Evolutionary conservation across 441 rosid species (phyloP), one percentile per base, ranked within the genome.

Genomic region (Gossypium davidsonii): DNA sequence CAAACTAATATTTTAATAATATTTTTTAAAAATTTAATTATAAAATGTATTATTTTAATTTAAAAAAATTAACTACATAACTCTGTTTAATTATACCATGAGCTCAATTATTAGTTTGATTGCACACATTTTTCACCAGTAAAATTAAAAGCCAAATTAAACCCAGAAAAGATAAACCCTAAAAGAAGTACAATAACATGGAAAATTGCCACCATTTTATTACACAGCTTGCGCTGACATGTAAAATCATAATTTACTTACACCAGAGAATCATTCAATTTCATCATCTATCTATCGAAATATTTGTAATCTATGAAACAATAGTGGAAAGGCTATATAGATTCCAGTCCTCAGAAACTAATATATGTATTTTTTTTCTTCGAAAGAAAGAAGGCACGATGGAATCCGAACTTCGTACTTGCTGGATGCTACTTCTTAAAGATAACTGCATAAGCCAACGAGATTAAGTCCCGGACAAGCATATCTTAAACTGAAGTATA

Each of bases 281-380:
- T 14, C 39, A 51, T 53, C 15, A 49, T 18, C 56, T 51, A 51
- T 51, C 5, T n/a, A 49, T 17, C 25, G 53, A 68, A n/a, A 20
- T 44, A 6, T 23, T 9, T 49, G 3, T 10, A 26, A 66, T 58
- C 79, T 73, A 61, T 56, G 17, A 73, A 72, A 61, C 20, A n/a
- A 58, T 1, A 21, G 48, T 6, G 7, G 73, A 70, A 18, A 62
- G n/a, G 51, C 53, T 48, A 20, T 23, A 20, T 14, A 46, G 37
- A 46, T 23, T 23, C n/a, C 55, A 20, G 34, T 21, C 52, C 15
- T 18, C 63, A 28, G 0, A 63, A 39, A 12, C 51, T 73, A 15
- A 73, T 65, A 69, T 44, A 42, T 9, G 60, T 3, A 28, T 4
- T 28, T 28, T 4, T 26, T 55, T 20, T 56, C 25, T 20, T 20